Conservation (phyloP, 352 stramenopile species). For the Globisporangium cylindrosporum region DNA sequence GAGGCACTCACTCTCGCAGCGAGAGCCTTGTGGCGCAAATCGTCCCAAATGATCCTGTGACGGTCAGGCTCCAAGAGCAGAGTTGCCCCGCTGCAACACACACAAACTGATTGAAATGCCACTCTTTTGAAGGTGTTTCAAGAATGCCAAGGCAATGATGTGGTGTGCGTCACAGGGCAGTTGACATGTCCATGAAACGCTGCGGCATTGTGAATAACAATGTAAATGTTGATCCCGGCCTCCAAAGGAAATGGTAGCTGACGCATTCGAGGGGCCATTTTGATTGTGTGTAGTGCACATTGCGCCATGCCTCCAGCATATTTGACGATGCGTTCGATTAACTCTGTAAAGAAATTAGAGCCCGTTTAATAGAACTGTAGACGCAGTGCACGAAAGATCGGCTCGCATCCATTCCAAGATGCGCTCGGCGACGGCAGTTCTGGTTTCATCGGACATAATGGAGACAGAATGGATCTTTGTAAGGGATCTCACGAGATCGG, state of each 20-base stretch:
- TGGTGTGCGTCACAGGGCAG: neutral
- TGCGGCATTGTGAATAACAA: neutral
- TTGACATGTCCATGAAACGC: neutral
- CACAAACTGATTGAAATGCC: neutral
- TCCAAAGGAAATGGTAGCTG: neutral
- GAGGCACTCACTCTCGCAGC: neutral
- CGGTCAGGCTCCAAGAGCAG: neutral
- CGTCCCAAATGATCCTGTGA: neutral
- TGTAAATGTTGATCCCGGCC: neutral
- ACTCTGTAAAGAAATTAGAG: neutral
- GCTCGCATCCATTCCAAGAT: neutral
- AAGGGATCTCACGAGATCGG: neutral
- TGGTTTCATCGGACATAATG: neutral
- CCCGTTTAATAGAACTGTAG: neutral
- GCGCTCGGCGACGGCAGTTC: neutral
- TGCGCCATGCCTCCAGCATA: too few relatives aligned
- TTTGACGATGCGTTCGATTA: neutral
- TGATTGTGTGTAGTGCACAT: too few relatives aligned
- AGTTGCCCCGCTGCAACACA: neutral
- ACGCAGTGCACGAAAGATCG: neutral
- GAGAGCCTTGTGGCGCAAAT: neutral
- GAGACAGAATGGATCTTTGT: slow-evolving; percentile 1
- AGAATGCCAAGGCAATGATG: neutral
- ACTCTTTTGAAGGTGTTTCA: neutral
- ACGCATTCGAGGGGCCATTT: too few relatives aligned